Evolutionary conservation across 108 stramenopile species (phyloP), one percentile per base, ranked within the genome.

Genomic region (Seminavis robusta): DNA sequence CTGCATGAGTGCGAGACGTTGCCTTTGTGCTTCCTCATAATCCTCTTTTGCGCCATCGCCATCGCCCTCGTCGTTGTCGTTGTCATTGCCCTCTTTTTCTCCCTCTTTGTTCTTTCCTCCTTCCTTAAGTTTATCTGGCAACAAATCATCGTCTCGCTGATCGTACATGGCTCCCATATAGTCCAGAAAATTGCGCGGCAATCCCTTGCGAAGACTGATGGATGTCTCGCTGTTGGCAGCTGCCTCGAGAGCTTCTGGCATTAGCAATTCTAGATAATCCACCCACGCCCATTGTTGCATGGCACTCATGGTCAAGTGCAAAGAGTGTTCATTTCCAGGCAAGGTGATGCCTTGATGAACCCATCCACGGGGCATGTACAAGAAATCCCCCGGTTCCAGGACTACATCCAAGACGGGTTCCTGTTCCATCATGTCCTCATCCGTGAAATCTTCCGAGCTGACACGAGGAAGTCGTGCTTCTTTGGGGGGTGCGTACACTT

Each of bases 311-410:
- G 97, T 99, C 31, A 99, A 62, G 66, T 99, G 98, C 24, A 98
- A 68, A 9, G 95, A 96, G 59, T 92, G 88, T 47, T 74, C 60
- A 39, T 79, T 59, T 1, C 61, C 53, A 20, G 51, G 48, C 2
- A 74, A 45, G 9, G 98, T 93, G 37, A 74, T 80, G 0, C 97
- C 97, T 51, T 97, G 95, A 65, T 98, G 98, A 51, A 97, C 90
- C 93, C 93, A 97, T 27, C 98, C 98, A 28, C 98, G 69, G 11
- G 97, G 97, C 47, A 98, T 69, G 65, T 98, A 98, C 41, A 98
- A 57, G 0, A 98, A 52, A 65, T 98, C 97, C 25, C 97, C 97
- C 33, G 94, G 87, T 49, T 79, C 72, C 33, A 96, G 61, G 7
- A 73, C 71, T 15, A 92, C 62, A 69, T 96, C 95, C 54, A 92